phyloP scores from a whole-genome alignment of 202 grass and related monocot genomes.

The Brachypodium distachyon region DNA sequence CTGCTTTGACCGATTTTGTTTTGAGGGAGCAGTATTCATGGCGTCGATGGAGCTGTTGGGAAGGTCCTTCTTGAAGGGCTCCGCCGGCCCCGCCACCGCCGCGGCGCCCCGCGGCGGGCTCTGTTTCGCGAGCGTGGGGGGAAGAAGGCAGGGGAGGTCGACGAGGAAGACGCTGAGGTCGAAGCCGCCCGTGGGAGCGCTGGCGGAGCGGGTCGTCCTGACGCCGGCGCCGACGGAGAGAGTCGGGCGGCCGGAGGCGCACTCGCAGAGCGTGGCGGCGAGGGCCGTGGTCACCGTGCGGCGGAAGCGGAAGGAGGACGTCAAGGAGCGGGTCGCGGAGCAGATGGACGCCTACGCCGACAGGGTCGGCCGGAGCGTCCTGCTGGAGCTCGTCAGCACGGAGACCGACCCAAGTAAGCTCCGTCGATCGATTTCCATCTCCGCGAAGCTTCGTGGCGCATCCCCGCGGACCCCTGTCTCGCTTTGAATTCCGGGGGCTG shows the following conservation, averaged over 20 bases:
- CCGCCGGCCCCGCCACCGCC: background rate
- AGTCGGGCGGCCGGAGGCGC: slow-evolving; percentile 3
- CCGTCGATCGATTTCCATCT: background rate
- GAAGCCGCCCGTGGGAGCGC: slow-evolving; percentile 1
- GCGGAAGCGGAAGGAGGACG: slow-evolving; percentile 39
- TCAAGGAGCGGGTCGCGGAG: slow-evolving; percentile 35
- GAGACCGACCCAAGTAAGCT: slow-evolving; percentile 69
- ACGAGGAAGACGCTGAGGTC: background rate
- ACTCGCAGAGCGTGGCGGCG: slow-evolving; percentile 32
- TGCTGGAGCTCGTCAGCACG: slow-evolving; percentile 75
- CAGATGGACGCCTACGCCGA: slow-evolving; percentile 74
- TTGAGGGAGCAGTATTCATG: background rate
- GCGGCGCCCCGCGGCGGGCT: background rate
- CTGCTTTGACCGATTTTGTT: background rate
- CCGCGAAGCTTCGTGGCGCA: background rate
- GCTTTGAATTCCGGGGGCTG: slow-evolving; percentile 20
- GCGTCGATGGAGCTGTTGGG: slow-evolving; percentile 30
- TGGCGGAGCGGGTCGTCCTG: slow-evolving; percentile 23
- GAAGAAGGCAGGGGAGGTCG: background rate
- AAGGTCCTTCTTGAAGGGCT: slow-evolving; percentile 1
- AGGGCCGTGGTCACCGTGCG: slow-evolving; percentile 60
- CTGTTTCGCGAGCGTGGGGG: background rate
- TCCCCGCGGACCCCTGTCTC: no score
- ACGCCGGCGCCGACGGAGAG: slow-evolving; percentile 15
- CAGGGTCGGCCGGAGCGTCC: slow-evolving; percentile 43